Conservation (phyloP, 352 stramenopile species). For the Globisporangium iwayamae region DNA sequence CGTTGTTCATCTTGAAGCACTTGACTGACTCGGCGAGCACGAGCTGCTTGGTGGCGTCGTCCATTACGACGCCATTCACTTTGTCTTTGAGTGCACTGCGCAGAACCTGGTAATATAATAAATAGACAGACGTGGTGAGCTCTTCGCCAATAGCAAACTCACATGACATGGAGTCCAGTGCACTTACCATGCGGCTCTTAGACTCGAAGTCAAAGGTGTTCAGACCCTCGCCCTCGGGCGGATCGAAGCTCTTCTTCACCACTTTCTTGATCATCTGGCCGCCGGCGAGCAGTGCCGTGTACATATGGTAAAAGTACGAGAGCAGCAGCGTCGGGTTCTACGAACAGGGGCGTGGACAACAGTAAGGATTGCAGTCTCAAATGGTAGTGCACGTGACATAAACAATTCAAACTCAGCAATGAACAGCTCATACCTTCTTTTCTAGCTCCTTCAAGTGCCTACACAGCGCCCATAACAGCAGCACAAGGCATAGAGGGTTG, state of each 20-base stretch:
- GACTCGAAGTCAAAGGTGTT: conserved; percentile 49
- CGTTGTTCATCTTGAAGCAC: conserved; percentile 70
- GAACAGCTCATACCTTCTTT: conserved; percentile 31
- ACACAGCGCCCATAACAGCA: not conserved
- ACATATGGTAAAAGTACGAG: conserved; percentile 75
- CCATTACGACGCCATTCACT: conserved; percentile 40
- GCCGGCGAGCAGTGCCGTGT: conserved; percentile 60
- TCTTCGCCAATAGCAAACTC: not conserved
- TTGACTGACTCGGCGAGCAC: conserved; percentile 49
- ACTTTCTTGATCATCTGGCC: conserved; percentile 65
- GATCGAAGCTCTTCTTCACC: conserved; percentile 54
- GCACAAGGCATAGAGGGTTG: not conserved
- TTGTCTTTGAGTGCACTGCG: conserved; percentile 54
- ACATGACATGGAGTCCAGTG: not conserved
- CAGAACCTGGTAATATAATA: conserved; percentile 26
- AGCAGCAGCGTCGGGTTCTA: conserved; percentile 59
- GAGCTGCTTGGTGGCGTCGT: conserved; percentile 43
- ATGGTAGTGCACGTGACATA: not conserved
- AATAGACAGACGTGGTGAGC: not conserved
- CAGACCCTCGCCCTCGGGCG: conserved; percentile 37
- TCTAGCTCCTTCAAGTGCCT: conserved; percentile 53
- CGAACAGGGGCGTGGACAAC: not conserved
- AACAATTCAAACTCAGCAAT: not conserved
- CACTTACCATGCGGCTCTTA: conserved; percentile 45
- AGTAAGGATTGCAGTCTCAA: not conserved